These are phyloP conservation scores for Paxillus rubicundulus DNA, from an alignment of 768 basidiomycete genomes.

Conservation along the genomic window DNA sequence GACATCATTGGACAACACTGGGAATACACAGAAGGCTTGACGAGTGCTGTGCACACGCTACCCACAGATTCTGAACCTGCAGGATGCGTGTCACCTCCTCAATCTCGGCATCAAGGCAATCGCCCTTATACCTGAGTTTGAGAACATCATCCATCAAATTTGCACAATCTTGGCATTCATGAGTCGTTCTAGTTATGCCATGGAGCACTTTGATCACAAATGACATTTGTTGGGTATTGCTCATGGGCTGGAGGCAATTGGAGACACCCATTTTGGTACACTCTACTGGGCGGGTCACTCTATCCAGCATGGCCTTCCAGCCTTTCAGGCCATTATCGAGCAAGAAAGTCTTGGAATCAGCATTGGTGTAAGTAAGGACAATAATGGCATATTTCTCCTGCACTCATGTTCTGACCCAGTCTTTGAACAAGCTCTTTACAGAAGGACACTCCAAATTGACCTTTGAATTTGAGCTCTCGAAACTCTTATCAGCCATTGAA, in stretches of 20 bases:
- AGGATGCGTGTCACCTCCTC: slow-evolving; percentile 32
- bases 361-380: slow-evolving; percentile 1
- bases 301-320: slow-evolving; percentile 11
- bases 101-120: slow-evolving; percentile 30
- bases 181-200: not conserved
- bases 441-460: not conserved
- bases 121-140: not conserved
- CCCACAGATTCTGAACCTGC: slow-evolving; percentile 29
- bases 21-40: slow-evolving; percentile 15
- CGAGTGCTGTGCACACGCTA: slow-evolving; percentile 6
- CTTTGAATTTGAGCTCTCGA: slow-evolving; percentile 7
- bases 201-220: not conserved
- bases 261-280: slow-evolving; percentile 22
- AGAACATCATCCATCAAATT: not conserved
- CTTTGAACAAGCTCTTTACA: not conserved
- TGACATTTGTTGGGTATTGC: slow-evolving; percentile 1
- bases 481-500: slow-evolving; percentile 6
- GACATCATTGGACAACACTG: slow-evolving; percentile 25
- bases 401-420: too few relatives aligned
- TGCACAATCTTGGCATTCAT: not conserved
- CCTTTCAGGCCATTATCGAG: slow-evolving; percentile 13
- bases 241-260: slow-evolving; percentile 15
- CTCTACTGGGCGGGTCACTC: slow-evolving; percentile 16
- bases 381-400: too few relatives aligned
- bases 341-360: not conserved